phyloP scores from a whole-genome alignment of 2,329 filamentous ascomycete genomes.

The Fusarium lateritium region DNA sequence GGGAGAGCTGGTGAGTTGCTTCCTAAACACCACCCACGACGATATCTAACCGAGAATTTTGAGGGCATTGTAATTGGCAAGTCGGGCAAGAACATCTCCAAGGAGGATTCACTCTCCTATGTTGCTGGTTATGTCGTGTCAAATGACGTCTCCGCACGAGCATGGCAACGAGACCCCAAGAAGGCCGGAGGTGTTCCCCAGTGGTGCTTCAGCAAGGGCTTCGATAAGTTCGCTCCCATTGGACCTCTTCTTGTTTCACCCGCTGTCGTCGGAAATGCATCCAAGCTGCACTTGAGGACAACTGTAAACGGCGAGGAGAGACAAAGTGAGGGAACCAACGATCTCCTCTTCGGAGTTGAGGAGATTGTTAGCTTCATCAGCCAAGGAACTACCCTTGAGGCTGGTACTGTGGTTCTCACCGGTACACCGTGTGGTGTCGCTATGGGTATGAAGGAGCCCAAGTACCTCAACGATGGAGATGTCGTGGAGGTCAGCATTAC shows the following conservation, averaged over 20 bases:
- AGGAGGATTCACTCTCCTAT: slow-evolving; percentile 60
- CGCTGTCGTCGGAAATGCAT: slow-evolving; percentile 49
- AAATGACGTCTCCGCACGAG: slow-evolving; percentile 70
- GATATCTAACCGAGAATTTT: not conserved
- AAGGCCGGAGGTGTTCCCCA: slow-evolving; percentile 59
- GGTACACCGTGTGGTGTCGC: slow-evolving; percentile 65
- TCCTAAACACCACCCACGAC: accelerated
- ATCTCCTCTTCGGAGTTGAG: slow-evolving; percentile 66
- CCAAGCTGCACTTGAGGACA: slow-evolving; percentile 53
- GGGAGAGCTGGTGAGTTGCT: slow-evolving; percentile 58
- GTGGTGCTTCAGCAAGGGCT: slow-evolving; percentile 70
- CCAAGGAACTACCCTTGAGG: slow-evolving; percentile 64
- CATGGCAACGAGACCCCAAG: slow-evolving; percentile 66
- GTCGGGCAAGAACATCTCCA: slow-evolving; percentile 65
- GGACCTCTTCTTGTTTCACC: slow-evolving; percentile 62
- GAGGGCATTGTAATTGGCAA: slow-evolving; percentile 67
- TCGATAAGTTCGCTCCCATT: slow-evolving; percentile 69
- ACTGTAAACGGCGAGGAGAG: slow-evolving; percentile 65
- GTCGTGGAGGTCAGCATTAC: slow-evolving; percentile 61
- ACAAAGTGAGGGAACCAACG: slow-evolving; percentile 63
- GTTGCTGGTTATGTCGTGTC: slow-evolving; percentile 62
- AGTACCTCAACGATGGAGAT: slow-evolving; percentile 60
- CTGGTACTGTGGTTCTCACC: slow-evolving; percentile 66
- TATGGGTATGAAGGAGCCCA: slow-evolving; percentile 61
- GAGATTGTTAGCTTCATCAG: slow-evolving; percentile 63